Conservation (phyloP, 352 stramenopile genomes). For the Globisporangium yorkense region DNA sequence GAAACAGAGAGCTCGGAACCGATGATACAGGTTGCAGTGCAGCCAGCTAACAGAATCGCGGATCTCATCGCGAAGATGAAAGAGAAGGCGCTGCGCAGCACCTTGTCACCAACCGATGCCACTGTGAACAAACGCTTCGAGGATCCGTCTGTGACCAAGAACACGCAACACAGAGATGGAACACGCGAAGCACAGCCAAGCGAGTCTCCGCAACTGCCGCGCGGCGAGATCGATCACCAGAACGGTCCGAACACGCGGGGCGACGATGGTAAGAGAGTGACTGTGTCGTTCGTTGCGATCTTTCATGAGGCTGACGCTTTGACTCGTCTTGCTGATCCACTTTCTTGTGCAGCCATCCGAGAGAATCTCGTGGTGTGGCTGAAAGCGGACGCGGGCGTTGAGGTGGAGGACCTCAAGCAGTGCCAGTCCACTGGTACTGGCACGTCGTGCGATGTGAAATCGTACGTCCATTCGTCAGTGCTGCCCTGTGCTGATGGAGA, state of each 20-base stretch:
- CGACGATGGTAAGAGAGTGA: neutral
- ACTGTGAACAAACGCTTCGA: neutral
- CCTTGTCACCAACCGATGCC: neutral
- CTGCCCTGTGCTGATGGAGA: neutral
- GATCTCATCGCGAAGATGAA: conserved; percentile 25
- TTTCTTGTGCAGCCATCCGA: conserved; percentile 19
- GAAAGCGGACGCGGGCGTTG: conserved; percentile 39
- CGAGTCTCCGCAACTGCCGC: neutral
- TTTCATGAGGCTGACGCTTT: neutral
- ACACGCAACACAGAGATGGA: neutral
- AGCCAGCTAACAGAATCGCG: conserved; percentile 12
- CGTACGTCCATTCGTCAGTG: conserved; percentile 17
- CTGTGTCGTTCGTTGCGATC: too few species aligned
- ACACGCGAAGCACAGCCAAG: neutral
- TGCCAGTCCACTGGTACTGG: conserved; percentile 26
- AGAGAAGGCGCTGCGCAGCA: conserved; percentile 5
- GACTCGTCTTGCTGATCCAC: neutral
- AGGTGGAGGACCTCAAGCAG: conserved; percentile 29
- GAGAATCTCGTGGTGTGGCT: conserved; percentile 40
- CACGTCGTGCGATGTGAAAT: conserved; percentile 33
- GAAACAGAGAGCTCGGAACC: neutral
- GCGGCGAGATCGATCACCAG: neutral
- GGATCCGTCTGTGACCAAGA: neutral
- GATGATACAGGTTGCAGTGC: conserved; percentile 1
- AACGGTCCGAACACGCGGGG: neutral